Evolutionary conservation across 2,329 filamentous ascomycete species (phyloP).

Genomic region (Ceratocystiopsis minuta): DNA sequence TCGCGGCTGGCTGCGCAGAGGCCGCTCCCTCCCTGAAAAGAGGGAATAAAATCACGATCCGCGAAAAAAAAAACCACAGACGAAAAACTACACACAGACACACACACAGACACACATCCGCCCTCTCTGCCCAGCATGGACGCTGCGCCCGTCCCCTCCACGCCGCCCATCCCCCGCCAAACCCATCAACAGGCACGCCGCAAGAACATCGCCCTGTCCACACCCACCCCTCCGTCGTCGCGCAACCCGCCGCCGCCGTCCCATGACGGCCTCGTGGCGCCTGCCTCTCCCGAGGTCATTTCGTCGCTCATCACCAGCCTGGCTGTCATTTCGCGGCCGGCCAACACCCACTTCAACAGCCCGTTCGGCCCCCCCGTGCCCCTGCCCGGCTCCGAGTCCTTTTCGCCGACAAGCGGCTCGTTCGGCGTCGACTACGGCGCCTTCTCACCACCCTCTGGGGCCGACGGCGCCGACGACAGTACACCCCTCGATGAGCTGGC

Average conservation of each 20-base stretch:
- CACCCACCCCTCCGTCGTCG: not conserved
- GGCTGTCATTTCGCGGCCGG: constrained; percentile 48
- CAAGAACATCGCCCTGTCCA: constrained; percentile 9
- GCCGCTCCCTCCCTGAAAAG: too few relatives aligned
- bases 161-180: constrained; percentile 15
- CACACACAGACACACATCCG: too few relatives aligned
- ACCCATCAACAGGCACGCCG: constrained; percentile 15
- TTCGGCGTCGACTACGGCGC: constrained; percentile 61
- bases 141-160: constrained; percentile 5
- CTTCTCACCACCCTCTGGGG: constrained; percentile 33
- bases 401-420: constrained; percentile 25
- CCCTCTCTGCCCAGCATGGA: constrained; percentile 6
- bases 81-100: constrained; percentile 1
- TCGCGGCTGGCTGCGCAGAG: too few relatives aligned
- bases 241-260: constrained; percentile 7
- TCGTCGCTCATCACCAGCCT: constrained; percentile 52
- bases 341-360: constrained; percentile 51
- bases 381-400: constrained; percentile 12
- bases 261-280: constrained; percentile 5
- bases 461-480: constrained; percentile 28
- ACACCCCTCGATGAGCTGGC: constrained; percentile 40
- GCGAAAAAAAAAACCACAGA: not conserved
- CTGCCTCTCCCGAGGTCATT: constrained; percentile 43
- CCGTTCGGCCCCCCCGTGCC: constrained; percentile 24
- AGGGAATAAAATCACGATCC: too few relatives aligned